Evolutionary conservation across 345 rosid genomes (phyloP).

Genomic region (Leavenworthia alabamica): DNA sequence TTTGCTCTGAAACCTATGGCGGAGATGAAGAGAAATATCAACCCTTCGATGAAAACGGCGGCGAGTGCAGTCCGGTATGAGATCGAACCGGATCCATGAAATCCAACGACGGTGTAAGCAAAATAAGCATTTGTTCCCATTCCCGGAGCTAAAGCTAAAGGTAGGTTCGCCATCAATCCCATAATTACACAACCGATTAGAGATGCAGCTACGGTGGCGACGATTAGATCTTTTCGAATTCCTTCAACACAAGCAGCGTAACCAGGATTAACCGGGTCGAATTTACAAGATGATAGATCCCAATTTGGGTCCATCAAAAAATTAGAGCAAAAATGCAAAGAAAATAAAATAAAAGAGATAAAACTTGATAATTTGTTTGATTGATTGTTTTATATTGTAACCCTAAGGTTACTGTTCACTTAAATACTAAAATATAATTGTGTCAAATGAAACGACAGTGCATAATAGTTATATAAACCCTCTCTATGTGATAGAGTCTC

Average conservation of each 20-base stretch:
- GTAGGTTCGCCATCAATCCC: slow-evolving; percentile 84
- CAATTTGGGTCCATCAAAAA: too few species aligned
- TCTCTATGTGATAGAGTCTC: too few species aligned
- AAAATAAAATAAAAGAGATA: too few species aligned
- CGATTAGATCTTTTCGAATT: slow-evolving; percentile 72
- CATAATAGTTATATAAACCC: too few species aligned
- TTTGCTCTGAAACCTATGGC: slow-evolving; percentile 81
- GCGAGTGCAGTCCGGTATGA: slow-evolving; percentile 70
- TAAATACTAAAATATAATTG: too few species aligned
- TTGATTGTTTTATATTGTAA: too few species aligned
- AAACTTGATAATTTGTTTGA: too few species aligned
- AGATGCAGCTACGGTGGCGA: slow-evolving; percentile 83
- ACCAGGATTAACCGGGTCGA: slow-evolving; percentile 88
- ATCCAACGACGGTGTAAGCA: slow-evolving; percentile 91
- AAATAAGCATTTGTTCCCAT: slow-evolving; percentile 96
- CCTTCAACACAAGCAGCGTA: slow-evolving; percentile 62
- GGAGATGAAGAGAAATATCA: slow-evolving; percentile 66
- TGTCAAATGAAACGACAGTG: too few species aligned
- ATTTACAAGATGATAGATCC: slow-evolving; percentile 89
- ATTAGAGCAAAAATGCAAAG: too few species aligned
- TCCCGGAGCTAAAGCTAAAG: slow-evolving; percentile 85
- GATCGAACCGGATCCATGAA: slow-evolving; percentile 85
- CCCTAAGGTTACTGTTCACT: too few species aligned
- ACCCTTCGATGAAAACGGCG: slow-evolving; percentile 75
- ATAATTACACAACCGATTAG: slow-evolving; percentile 77